A percentile compares a stretch with the other conserved stretches of the same genome.
These are phyloP conservation scores for Verticillium dahliae DNA, from an alignment of 2,329 filamentous ascomycete genomes.

Conservation along the genomic window DNA sequence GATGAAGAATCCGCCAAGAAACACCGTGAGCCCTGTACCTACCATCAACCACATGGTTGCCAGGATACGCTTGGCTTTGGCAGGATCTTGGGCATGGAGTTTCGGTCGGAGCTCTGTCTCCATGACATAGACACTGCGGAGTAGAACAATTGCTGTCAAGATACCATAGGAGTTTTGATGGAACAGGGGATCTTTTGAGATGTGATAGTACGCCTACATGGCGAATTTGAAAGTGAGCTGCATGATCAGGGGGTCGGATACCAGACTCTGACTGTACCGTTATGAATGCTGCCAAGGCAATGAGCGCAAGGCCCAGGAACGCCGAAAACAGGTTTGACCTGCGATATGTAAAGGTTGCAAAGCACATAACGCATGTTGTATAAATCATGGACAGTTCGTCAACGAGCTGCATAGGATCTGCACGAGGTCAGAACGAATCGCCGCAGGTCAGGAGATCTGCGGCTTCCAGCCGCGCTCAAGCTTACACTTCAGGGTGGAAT, in stretches of 20 bases:
- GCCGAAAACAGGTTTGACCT: conserved; percentile 43
- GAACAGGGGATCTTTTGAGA: conserved; percentile 74
- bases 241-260: neutral
- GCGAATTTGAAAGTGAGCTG: conserved; percentile 15
- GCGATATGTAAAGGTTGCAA: conserved; percentile 68
- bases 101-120: conserved; percentile 38
- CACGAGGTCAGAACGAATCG: neutral
- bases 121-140: conserved; percentile 74
- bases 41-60: conserved; percentile 74
- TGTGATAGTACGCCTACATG: conserved; percentile 54
- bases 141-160: conserved; percentile 57
- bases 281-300: conserved; percentile 58
- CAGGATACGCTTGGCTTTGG: conserved; percentile 39
- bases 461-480: conserved; percentile 1
- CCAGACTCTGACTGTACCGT: conserved; percentile 52
- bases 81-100: conserved; percentile 35
- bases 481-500: conserved; percentile 49
- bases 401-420: conserved; percentile 54
- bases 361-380: conserved; percentile 49
- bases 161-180: conserved; percentile 75
- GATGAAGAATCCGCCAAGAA: conserved; percentile 67
- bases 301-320: conserved; percentile 49
- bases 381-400: conserved; percentile 57
- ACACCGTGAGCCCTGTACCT: conserved; percentile 57
- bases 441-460: neutral